Evolutionary conservation across 352 stramenopile species (phyloP).

Genomic region (Plasmopara viticola): DNA sequence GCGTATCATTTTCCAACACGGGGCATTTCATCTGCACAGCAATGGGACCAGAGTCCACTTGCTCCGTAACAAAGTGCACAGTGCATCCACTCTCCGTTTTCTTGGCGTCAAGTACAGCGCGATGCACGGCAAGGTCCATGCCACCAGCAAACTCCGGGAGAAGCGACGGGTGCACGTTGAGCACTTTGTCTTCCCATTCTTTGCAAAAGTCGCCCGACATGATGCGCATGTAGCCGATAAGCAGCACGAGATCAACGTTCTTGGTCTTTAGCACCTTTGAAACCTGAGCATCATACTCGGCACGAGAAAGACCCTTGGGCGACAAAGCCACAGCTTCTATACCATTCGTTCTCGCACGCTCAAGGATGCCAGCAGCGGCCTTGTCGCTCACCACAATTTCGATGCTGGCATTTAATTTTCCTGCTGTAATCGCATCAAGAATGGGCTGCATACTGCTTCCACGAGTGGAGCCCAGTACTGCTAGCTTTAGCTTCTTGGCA

Average conservation of each 20-base stretch:
- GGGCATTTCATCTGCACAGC: slow-evolving; percentile 93
- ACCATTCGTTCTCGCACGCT: slow-evolving; percentile 83
- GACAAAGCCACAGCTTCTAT: slow-evolving; percentile 62
- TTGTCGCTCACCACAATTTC: slow-evolving; percentile 97
- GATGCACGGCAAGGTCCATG: slow-evolving; percentile 99
- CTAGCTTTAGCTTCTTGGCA: slow-evolving; percentile 83
- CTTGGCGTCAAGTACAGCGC: slow-evolving; percentile 95
- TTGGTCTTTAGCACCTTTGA: slow-evolving; percentile 88
- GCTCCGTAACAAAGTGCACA: slow-evolving; percentile 96
- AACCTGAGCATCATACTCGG: slow-evolving; percentile 94
- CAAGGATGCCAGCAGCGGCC: slow-evolving; percentile 88
- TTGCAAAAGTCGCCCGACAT: slow-evolving; percentile 93
- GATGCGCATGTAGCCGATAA: slow-evolving; percentile 99
- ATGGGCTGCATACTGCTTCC: slow-evolving; percentile 95
- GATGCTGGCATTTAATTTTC: slow-evolving; percentile 90
- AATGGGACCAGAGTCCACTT: slow-evolving; percentile 98
- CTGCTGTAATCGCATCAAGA: slow-evolving; percentile 90
- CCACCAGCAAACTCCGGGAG: slow-evolving; percentile 98
- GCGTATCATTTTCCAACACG: slow-evolving; percentile 88
- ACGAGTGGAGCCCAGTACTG: slow-evolving; percentile 94
- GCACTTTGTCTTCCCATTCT: slow-evolving; percentile 91
- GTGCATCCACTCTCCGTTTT: slow-evolving; percentile 96
- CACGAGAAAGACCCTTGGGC: slow-evolving; percentile 80
- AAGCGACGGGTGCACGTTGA: slow-evolving; percentile 99
- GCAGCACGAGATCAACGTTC: slow-evolving; percentile 94